Percentiles rank a stretch among this genome's conserved stretches.
phyloP scores from a whole-genome alignment of 192 early-diverging fungal genomes.

The Phycomyces blakesleeanus region DNA sequence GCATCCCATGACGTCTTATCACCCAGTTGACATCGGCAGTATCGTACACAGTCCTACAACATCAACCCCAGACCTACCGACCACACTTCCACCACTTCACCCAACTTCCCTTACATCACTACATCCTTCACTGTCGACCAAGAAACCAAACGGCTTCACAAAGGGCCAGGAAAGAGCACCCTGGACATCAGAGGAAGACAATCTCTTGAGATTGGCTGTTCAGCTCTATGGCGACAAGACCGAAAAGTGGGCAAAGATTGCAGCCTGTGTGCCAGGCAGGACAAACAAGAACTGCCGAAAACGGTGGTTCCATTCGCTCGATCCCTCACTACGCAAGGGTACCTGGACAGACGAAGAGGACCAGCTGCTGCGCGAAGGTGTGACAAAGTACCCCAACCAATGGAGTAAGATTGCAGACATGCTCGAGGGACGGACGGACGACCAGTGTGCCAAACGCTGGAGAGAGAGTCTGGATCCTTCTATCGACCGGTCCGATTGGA shows the following conservation, averaged over 20 bases:
- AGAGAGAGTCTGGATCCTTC: constrained; percentile 81
- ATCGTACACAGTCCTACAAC: no score
- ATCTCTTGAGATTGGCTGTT: constrained; percentile 67
- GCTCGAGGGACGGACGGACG: constrained; percentile 77
- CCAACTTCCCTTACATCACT: no score
- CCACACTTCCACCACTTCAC: no score
- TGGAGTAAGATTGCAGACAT: constrained; percentile 81
- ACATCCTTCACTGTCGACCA: no score
- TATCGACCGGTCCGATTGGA: constrained; percentile 71
- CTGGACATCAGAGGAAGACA: constrained; percentile 83
- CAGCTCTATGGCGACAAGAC: constrained; percentile 68
- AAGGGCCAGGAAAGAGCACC: constrained; percentile 23
- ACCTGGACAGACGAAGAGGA: constrained; percentile 84
- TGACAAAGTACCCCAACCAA: constrained; percentile 64
- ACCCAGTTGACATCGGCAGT: no score
- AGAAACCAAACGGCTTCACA: no score
- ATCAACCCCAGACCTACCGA: no score
- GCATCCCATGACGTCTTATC: no score
- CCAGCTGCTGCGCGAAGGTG: constrained; percentile 62
- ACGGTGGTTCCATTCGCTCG: constrained; percentile 78
- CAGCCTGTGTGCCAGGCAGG: constrained; percentile 67
- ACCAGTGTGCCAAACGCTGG: constrained; percentile 90
- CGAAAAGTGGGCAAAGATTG: constrained; percentile 77
- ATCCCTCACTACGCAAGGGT: constrained; percentile 70
- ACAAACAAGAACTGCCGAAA: constrained; percentile 84